These are phyloP conservation scores for Paracorniculantispora psalliotae DNA, from an alignment of 2,329 filamentous ascomycete genomes.

Conservation along the genomic window DNA sequence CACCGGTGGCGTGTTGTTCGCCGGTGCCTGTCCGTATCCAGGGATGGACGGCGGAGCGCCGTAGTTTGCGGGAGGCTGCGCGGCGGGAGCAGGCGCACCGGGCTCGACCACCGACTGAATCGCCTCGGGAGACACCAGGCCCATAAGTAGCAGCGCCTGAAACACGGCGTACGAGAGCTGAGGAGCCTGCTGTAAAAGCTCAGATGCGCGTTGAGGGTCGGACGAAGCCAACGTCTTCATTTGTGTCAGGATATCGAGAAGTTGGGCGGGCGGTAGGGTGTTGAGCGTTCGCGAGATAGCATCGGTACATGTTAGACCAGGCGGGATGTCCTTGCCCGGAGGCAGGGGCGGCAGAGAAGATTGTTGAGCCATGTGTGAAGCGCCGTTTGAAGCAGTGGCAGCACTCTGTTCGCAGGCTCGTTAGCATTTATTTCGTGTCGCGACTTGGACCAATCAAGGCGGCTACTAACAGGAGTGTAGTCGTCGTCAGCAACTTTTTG, in stretches of 20 bases:
- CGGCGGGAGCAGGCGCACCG: conserved; percentile 38
- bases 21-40: conserved; percentile 29
- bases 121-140: conserved; percentile 79
- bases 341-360: conserved; percentile 74
- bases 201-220: conserved; percentile 78
- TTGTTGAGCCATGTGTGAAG: conserved; percentile 29
- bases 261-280: conserved; percentile 78
- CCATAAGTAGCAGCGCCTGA: conserved; percentile 87
- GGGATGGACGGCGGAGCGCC: conserved; percentile 23
- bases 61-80: conserved; percentile 25
- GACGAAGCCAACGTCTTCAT: conserved; percentile 86
- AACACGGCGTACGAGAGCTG: conserved; percentile 94
- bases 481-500: conserved; percentile 67
- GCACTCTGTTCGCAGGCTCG: conserved; percentile 1
- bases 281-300: conserved; percentile 88
- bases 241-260: conserved; percentile 88
- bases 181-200: conserved; percentile 81
- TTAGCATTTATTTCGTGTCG: conserved; percentile 1
- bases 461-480: conserved; percentile 24
- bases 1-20: conserved; percentile 46
- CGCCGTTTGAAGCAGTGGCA: conserved; percentile 24
- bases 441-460: conserved; percentile 19
- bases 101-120: conserved; percentile 75
- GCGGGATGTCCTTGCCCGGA: conserved; percentile 75
- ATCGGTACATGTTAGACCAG: conserved; percentile 78